A percentile compares a stretch with the other conserved stretches of the same genome.
phyloP scores from a whole-genome alignment of 805 yeast species.

The Candida montana region DNA sequence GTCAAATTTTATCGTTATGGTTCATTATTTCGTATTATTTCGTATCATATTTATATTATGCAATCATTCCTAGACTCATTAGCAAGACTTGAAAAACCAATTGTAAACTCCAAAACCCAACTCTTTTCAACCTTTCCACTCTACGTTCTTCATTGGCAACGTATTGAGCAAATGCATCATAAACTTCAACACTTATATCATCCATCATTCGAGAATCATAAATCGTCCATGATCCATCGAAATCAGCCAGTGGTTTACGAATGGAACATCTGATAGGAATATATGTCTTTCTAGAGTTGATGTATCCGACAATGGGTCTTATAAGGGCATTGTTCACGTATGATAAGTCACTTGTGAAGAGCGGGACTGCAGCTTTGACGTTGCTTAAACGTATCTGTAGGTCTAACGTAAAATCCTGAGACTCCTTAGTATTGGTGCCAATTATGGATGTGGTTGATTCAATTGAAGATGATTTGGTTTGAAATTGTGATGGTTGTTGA shows the following conservation, averaged over 20 bases:
- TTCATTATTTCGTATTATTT: too few species aligned
- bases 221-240: conserved; percentile 94
- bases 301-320: conserved; percentile 92
- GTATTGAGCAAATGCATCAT: conserved; percentile 83
- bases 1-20: too few species aligned
- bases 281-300: conserved; percentile 82
- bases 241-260: conserved; percentile 72
- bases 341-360: conserved; percentile 82
- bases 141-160: conserved; percentile 84
- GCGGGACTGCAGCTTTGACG: conserved; percentile 84
- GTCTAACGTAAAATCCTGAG: conserved; percentile 80
- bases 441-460: conserved; percentile 15
- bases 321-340: conserved; percentile 88
- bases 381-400: conserved; percentile 74
- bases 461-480: too few species aligned
- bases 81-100: conserved; percentile 73
- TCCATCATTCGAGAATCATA: conserved; percentile 90
- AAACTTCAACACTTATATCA: conserved; percentile 83
- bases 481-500: too few species aligned
- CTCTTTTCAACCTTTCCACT: conserved; percentile 65
- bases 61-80: conserved; percentile 75
- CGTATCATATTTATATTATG: conserved; percentile 30
- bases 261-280: conserved; percentile 84
- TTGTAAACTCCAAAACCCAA: conserved; percentile 92
- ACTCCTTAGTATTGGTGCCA: conserved; percentile 35